phyloP scores from a whole-genome alignment of 2,329 filamentous ascomycete species.

The Chrysosporium keratinophilum region DNA sequence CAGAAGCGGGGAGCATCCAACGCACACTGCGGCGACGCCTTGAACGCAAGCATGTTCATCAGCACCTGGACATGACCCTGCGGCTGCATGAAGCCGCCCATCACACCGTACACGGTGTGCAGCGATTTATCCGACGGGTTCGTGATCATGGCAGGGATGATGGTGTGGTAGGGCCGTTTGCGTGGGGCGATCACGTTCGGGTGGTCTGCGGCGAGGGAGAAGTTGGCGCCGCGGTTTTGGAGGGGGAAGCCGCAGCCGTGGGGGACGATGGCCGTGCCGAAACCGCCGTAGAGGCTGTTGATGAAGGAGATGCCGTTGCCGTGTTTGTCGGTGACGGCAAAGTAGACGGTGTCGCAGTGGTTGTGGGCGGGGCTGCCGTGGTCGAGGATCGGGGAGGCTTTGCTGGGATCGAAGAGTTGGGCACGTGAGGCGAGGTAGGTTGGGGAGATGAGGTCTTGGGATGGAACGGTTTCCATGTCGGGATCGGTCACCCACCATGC shows the following conservation, averaged over 20 bases:
- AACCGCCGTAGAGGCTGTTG: slow-evolving; percentile 81
- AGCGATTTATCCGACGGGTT: slow-evolving; percentile 62
- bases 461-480: slow-evolving; percentile 58
- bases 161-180: slow-evolving; percentile 94
- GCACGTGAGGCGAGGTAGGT: slow-evolving; percentile 63
- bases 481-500: slow-evolving; percentile 87
- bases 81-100: slow-evolving; percentile 98
- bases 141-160: slow-evolving; percentile 86
- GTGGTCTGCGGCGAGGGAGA: slow-evolving; percentile 57
- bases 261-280: slow-evolving; percentile 81
- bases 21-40: slow-evolving; percentile 72
- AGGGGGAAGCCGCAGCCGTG: slow-evolving; percentile 80
- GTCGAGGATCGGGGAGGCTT: slow-evolving; percentile 44
- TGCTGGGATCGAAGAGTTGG: slow-evolving; percentile 49
- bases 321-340: slow-evolving; percentile 65
- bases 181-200: slow-evolving; percentile 70
- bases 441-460: slow-evolving; percentile 57
- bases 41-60: slow-evolving; percentile 76
- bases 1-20: slow-evolving; percentile 87
- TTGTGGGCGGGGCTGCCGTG: slow-evolving; percentile 78
- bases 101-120: slow-evolving; percentile 84
- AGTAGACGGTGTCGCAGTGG: slow-evolving; percentile 90
- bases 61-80: slow-evolving; percentile 92
- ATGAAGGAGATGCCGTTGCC: slow-evolving; percentile 95
- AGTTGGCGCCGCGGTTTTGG: slow-evolving; percentile 86